A percentile compares a stretch with the other conserved stretches of the same genome.
Evolutionary conservation across 2,329 filamentous ascomycete genomes (phyloP).

Genomic region (Botrytis fragariae): DNA sequence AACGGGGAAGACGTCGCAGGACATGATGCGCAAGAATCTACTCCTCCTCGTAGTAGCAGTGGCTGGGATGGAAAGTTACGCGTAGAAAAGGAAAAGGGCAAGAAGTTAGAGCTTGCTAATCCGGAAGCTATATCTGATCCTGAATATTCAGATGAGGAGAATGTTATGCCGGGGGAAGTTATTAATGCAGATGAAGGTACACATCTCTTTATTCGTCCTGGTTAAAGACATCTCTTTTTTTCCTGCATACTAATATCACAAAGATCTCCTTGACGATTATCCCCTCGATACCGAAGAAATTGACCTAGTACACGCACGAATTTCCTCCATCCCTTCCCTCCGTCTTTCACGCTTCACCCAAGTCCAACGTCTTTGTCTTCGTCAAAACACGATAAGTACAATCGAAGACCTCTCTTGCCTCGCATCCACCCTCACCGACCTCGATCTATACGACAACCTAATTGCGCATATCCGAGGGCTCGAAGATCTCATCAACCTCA

Average conservation of each 20-base stretch:
- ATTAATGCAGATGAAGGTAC: constrained; percentile 80
- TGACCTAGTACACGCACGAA: constrained; percentile 82
- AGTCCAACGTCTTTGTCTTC: constrained; percentile 76
- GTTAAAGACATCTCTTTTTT: neutral
- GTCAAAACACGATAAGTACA: constrained; percentile 82
- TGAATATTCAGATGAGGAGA: constrained; percentile 76
- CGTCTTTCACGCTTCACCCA: constrained; percentile 80
- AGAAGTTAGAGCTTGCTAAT: constrained; percentile 67
- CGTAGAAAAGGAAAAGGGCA: constrained; percentile 51
- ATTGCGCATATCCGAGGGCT: constrained; percentile 84
- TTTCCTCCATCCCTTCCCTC: constrained; percentile 74
- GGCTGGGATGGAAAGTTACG: constrained; percentile 85
- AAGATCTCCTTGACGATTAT: constrained; percentile 61
- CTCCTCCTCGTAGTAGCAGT: constrained; percentile 50
- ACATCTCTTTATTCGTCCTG: neutral
- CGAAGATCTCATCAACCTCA: constrained; percentile 73
- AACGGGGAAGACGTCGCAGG: constrained; percentile 30
- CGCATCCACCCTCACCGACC: constrained; percentile 68
- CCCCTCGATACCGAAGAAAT: constrained; percentile 70
- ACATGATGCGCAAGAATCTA: constrained; percentile 30
- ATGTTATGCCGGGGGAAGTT: constrained; percentile 67
- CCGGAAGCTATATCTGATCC: constrained; percentile 81
- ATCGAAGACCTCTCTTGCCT: constrained; percentile 72
- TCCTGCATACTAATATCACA: constrained; percentile 15
- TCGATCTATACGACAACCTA: constrained; percentile 96